A percentile compares a stretch with the other conserved stretches of the same genome.
Evolutionary conservation across 352 stramenopile species (phyloP).

Genomic region (Globisporangium nodosum): DNA sequence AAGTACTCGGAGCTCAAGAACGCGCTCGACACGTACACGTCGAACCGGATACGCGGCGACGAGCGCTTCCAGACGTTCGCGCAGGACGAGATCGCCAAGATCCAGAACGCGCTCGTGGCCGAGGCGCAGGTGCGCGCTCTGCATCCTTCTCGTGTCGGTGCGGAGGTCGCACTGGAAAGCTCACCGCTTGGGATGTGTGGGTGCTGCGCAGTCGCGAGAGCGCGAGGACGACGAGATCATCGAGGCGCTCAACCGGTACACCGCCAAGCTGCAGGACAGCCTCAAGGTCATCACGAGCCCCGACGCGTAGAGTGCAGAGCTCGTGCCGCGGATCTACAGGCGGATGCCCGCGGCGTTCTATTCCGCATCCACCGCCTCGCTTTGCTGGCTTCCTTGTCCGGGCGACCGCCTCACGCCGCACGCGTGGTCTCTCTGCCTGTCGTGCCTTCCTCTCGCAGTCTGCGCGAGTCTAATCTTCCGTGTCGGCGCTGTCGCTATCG

Average conservation of each 20-base stretch:
- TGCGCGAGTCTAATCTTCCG: not conserved
- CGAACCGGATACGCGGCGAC: constrained; percentile 66
- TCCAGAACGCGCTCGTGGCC: constrained; percentile 68
- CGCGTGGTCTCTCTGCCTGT: not conserved
- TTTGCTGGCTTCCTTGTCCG: not conserved
- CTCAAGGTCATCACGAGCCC: constrained; percentile 90
- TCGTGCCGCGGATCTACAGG: too few relatives aligned
- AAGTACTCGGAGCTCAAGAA: constrained; percentile 75
- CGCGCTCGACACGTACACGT: constrained; percentile 59
- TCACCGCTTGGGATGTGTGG: not conserved
- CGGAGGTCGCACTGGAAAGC: not conserved
- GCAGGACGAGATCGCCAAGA: constrained; percentile 67
- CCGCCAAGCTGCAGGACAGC: constrained; percentile 90
- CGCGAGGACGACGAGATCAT: constrained; percentile 93
- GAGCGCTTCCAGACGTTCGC: constrained; percentile 70
- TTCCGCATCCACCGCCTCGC: not conserved
- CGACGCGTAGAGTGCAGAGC: constrained; percentile 30
- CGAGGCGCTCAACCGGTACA: constrained; percentile 91
- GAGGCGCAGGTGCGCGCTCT: constrained; percentile 50
- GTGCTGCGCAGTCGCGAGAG: constrained; percentile 54
- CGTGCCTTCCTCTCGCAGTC: not conserved
- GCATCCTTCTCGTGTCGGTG: not conserved
- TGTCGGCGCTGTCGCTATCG: constrained; percentile 1
- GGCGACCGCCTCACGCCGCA: not conserved
- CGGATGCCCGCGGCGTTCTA: not conserved